These are phyloP conservation scores for Logfia minima DNA, from an alignment of 129 eudicot genomes.

Conservation along the genomic window DNA sequence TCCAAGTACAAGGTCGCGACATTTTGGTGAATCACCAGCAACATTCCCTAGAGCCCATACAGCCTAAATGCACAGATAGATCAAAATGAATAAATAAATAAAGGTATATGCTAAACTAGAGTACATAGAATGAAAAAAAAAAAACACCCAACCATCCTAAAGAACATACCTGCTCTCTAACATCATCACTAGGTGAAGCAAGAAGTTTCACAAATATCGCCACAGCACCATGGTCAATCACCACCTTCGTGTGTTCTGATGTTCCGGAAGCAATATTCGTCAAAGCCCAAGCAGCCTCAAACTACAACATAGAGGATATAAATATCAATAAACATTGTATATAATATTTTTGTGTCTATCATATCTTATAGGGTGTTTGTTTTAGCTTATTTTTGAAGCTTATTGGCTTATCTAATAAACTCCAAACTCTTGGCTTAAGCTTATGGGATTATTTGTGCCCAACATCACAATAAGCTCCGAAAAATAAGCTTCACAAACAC, in stretches of 20 bases:
- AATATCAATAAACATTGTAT: not conserved
- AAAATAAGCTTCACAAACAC: no score
- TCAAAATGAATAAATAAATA: not conserved
- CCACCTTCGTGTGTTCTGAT: conserved; percentile 82
- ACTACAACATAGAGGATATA: conserved; percentile 33
- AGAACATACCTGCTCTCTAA: conserved; percentile 70
- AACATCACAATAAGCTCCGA: not conserved
- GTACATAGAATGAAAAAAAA: not conserved
- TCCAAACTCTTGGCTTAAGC: not conserved
- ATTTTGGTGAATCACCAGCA: conserved; percentile 85
- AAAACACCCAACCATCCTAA: not conserved
- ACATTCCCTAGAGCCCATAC: conserved; percentile 90
- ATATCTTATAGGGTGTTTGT: not conserved
- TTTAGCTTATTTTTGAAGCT: not conserved
- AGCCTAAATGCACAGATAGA: conserved; percentile 42
- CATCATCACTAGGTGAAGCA: conserved; percentile 79
- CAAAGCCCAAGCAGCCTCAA: conserved; percentile 93
- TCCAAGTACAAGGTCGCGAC: conserved; percentile 69
- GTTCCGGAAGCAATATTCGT: conserved; percentile 93
- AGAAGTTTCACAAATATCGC: conserved; percentile 79
- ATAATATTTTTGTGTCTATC: not conserved
- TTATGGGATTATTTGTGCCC: not conserved
- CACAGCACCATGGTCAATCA: conserved; percentile 87
- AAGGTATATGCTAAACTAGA: not conserved
- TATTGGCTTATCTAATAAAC: not conserved